Conservation (phyloP, 768 basidiomycete genomes). For the Macrolepiota albuminosa region DNA sequence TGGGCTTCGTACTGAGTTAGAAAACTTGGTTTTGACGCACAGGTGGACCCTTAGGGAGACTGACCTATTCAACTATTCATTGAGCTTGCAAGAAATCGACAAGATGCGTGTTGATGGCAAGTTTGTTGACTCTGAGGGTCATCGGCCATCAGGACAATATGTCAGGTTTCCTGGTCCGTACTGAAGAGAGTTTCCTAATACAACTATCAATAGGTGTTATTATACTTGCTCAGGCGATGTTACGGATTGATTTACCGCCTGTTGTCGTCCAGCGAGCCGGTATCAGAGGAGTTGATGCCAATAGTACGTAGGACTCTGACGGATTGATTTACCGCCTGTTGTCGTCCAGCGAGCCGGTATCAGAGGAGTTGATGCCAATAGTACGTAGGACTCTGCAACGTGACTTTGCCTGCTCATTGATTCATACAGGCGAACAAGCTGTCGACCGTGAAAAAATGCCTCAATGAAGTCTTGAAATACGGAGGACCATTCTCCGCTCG, state of each 20-base stretch:
- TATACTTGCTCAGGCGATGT: constrained; percentile 91
- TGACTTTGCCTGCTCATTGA: not conserved
- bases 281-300: constrained; percentile 97
- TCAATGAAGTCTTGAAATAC: constrained; percentile 94
- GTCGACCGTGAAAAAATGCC: constrained; percentile 93
- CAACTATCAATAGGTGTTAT: constrained; percentile 57
- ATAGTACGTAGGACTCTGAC: constrained; percentile 53
- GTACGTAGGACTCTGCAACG: constrained; percentile 33
- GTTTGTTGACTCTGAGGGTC: constrained; percentile 92
- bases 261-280: constrained; percentile 92
- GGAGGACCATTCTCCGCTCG: constrained; percentile 90
- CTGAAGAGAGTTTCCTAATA: not conserved
- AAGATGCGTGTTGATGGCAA: constrained; percentile 96
- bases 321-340: constrained; percentile 92
- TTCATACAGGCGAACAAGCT: constrained; percentile 82
- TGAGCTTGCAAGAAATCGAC: constrained; percentile 93
- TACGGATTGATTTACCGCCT: constrained; percentile 94
- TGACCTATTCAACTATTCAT: constrained; percentile 89
- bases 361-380: constrained; percentile 96
- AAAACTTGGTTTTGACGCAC: constrained; percentile 89
- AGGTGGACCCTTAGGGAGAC: constrained; percentile 96
- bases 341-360: constrained; percentile 94
- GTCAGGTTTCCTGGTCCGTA: constrained; percentile 46
- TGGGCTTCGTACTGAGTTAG: constrained; percentile 83
- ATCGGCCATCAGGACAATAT: constrained; percentile 91